These are phyloP conservation scores for Beauveria varroae DNA, from an alignment of 2,329 filamentous ascomycete genomes.

Conservation along the genomic window DNA sequence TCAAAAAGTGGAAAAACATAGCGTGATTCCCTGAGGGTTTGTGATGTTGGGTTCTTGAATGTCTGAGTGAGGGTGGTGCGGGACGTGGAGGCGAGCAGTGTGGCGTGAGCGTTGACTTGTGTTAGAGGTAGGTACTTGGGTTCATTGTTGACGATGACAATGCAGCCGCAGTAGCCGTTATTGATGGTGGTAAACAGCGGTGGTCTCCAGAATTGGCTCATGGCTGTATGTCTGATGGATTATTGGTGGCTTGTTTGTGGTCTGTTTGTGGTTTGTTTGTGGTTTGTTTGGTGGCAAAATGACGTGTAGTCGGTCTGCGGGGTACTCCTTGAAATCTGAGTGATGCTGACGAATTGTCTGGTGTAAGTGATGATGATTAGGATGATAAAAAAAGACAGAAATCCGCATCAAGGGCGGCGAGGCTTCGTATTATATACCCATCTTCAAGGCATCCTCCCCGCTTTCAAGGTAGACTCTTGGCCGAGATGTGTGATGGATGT, in stretches of 20 bases:
- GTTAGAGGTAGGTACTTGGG: slow-evolving; percentile 50
- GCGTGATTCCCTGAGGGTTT: slow-evolving; percentile 36
- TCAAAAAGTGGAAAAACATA: slow-evolving; percentile 69
- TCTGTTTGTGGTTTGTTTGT: neutral
- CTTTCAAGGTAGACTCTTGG: neutral
- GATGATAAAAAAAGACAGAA: neutral
- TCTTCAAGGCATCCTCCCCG: neutral
- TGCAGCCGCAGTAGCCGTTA: slow-evolving; percentile 27
- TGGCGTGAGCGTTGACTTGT: slow-evolving; percentile 49
- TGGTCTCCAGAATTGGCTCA: neutral
- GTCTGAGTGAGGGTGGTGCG: slow-evolving; percentile 45
- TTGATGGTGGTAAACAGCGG: neutral
- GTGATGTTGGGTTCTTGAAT: slow-evolving; percentile 47
- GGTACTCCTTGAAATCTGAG: neutral
- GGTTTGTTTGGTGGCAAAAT: neutral
- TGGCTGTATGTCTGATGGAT: neutral
- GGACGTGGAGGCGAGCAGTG: slow-evolving; percentile 47
- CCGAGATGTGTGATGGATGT: neutral
- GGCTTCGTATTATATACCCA: neutral
- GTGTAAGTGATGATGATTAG: neutral
- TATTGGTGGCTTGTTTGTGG: neutral
- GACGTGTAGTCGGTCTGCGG: neutral
- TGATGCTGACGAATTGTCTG: neutral
- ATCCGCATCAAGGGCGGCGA: neutral
- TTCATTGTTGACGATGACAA: slow-evolving; percentile 17